phyloP scores from a whole-genome alignment of 1,284 basidiomycete species.

The Leccinum variabile region DNA sequence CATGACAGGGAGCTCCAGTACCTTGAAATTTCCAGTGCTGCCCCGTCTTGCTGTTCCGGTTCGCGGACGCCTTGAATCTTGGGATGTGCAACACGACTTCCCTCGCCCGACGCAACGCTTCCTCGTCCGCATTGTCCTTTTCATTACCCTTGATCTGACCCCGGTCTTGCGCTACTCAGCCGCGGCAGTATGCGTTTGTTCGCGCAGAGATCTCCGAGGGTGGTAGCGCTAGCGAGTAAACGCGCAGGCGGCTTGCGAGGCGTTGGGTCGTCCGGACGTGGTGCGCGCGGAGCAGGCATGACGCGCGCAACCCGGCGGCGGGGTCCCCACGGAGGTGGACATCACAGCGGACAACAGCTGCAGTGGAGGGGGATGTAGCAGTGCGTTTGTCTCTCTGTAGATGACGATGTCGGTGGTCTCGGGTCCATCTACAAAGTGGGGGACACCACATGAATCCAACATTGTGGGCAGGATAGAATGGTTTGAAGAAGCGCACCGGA shows the following conservation, averaged over 20 bases:
- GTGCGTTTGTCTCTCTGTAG: constrained; percentile 4
- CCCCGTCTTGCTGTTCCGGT: constrained; percentile 11
- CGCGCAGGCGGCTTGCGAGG: constrained; percentile 59
- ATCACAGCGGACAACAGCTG: constrained; percentile 11
- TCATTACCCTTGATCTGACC: constrained; percentile 12
- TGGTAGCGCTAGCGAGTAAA: constrained; percentile 29
- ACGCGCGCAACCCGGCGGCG: constrained; percentile 56
- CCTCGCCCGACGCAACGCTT: constrained; percentile 32
- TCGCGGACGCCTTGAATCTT: constrained; percentile 19
- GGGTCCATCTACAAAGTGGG: no score
- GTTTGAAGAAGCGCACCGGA: no score
- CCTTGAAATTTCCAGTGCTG: constrained; percentile 40
- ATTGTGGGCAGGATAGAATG: no score
- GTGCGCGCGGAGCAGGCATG: constrained; percentile 42
- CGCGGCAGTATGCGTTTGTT: constrained; percentile 20
- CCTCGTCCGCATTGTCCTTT: constrained; percentile 25
- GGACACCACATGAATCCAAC: no score
- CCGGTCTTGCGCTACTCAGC: no score
- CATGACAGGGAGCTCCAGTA: constrained; percentile 44
- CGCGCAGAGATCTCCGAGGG: constrained; percentile 21
- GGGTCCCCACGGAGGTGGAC: constrained; percentile 19
- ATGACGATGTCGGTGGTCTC: background rate
- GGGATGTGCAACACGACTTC: constrained; percentile 41
- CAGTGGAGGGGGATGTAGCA: constrained; percentile 14
- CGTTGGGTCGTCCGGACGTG: constrained; percentile 75